phyloP scores from a whole-genome alignment of 768 basidiomycete genomes.

The Boletus insuetus region DNA sequence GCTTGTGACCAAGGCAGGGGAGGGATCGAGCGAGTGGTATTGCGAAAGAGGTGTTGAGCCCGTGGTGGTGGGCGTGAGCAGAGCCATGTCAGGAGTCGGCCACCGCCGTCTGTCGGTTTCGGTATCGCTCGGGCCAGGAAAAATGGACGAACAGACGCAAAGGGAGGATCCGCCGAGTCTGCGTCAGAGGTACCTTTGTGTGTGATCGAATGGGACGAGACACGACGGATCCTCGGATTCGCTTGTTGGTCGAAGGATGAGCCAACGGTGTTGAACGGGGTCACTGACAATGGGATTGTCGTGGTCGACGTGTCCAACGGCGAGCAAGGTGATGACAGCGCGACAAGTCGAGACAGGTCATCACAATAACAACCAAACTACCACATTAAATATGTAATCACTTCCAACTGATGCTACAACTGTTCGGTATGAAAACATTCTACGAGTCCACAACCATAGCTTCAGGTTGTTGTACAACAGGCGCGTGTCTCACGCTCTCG shows the following conservation, averaged over 20 bases:
- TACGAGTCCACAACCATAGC: conserved; percentile 22
- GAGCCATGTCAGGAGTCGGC: conserved; percentile 14
- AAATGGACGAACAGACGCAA: not conserved
- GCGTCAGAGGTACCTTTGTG: conserved; percentile 39
- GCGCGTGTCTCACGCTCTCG: not conserved
- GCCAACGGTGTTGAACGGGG: conserved; percentile 5
- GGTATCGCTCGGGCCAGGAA: conserved; percentile 11
- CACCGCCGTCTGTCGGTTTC: not conserved
- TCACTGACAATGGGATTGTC: not conserved
- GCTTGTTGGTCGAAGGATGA: not conserved
- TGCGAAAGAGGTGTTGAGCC: conserved; percentile 32
- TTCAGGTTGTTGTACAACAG: not conserved
- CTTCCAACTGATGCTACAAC: not conserved
- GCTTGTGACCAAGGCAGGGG: conserved; percentile 20
- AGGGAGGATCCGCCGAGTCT: conserved; percentile 56
- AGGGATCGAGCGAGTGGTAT: conserved; percentile 33
- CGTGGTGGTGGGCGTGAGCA: conserved; percentile 24
- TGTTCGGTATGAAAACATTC: too few species aligned
- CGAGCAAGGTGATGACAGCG: conserved; percentile 12
- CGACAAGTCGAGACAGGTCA: conserved; percentile 8
- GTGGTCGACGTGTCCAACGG: conserved; percentile 14
- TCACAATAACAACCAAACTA: conserved; percentile 19
- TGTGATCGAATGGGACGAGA: conserved; percentile 36
- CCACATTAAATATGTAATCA: not conserved
- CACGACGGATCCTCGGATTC: conserved; percentile 48